Base-by-base conservation (phyloP, 164 flowering plant genomes). In the Magnolia sinica region DNA sequence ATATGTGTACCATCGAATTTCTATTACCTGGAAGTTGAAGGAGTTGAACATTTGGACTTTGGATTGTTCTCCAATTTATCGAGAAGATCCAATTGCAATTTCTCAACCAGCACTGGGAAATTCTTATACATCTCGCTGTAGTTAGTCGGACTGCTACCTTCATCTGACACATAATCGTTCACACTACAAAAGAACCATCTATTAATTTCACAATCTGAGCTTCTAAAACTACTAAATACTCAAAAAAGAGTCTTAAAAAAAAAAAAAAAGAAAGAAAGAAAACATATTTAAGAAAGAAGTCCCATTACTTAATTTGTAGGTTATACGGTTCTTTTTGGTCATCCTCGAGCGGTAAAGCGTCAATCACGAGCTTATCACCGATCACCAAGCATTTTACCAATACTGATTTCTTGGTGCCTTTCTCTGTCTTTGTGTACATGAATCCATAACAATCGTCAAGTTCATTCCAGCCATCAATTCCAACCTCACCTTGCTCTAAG, bases 391-490 rank as follows among this genome's bases (percentile, higher is more conserved):
- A 68, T 31, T 78, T 78, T 16, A 78, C 76, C 22, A 74, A 55
- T 8, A 78, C 73, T 7, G 31, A 51, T 68, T 73, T 74, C 49
- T 78, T 78, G 37, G 68, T 18, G 16, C 76, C 72, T 9, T 50
- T 69, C 8, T 59, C 76, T 1, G 67, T 20, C 73, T 73, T 78
- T 10, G 24, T 29, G 69, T 68, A 78, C 0, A 68, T 65, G 27
- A 68, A 78, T 11, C 68, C 80, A 27, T 78, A 78, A 22, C 73
- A 59, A 69, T 78, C 80, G 0, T 78, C 80, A 9, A 68, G 50
- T 18, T 78, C 80, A 58, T 78, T 78, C 80, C 80, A 78, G 22
- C 80, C 80, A 22, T 78, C 76, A 16, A 69, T 69, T 68, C 80
- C 80, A 24, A 78, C 80, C 49, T 78, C 80, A 13, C 29, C 80